Percentiles rank a stretch among this genome's conserved stretches.
These are phyloP conservation scores for Adansonia madagascariensis DNA, from an alignment of 441 rosid species.

Conservation along the genomic window DNA sequence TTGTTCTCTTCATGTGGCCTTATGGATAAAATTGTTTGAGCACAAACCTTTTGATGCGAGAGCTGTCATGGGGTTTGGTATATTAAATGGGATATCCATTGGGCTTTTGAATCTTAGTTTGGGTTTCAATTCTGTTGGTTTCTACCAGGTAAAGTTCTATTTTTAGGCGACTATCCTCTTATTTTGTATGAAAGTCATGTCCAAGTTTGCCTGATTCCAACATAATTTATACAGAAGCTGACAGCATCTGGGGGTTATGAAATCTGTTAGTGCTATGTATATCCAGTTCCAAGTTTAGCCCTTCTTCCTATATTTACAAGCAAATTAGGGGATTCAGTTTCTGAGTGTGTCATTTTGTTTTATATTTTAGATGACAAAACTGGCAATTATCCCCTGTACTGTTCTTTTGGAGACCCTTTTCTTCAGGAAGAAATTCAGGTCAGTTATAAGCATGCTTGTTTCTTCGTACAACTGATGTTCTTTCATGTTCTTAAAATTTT, in stretches of 20 bases:
- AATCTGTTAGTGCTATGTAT: constrained; percentile 17
- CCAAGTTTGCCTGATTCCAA: background rate
- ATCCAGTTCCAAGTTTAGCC: constrained; percentile 6
- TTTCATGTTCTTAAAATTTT: constrained; percentile 3
- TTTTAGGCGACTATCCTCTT: background rate
- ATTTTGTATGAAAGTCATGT: background rate
- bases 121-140: constrained; percentile 99
- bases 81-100: constrained; percentile 93
- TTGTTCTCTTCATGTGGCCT: constrained; percentile 97
- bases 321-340: background rate
- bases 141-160: constrained; percentile 75
- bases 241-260: constrained; percentile 20
- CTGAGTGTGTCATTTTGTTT: constrained; percentile 28
- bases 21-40: constrained; percentile 95
- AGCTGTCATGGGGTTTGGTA: constrained; percentile 99
- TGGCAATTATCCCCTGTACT: constrained; percentile 97
- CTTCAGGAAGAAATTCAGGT: constrained; percentile 96
- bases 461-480: constrained; percentile 19
- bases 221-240: constrained; percentile 14
- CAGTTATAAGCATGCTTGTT: constrained; percentile 30
- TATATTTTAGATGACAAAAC: constrained; percentile 83
- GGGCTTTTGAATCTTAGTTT: constrained; percentile 96
- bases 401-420: constrained; percentile 96
- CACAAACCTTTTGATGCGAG: constrained; percentile 99
- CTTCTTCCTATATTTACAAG: background rate